Percentiles rank a stretch among this genome's conserved stretches.
Evolutionary conservation across 306 rosid genomes (phyloP).

Genomic region (Citrullus colocynthis): DNA sequence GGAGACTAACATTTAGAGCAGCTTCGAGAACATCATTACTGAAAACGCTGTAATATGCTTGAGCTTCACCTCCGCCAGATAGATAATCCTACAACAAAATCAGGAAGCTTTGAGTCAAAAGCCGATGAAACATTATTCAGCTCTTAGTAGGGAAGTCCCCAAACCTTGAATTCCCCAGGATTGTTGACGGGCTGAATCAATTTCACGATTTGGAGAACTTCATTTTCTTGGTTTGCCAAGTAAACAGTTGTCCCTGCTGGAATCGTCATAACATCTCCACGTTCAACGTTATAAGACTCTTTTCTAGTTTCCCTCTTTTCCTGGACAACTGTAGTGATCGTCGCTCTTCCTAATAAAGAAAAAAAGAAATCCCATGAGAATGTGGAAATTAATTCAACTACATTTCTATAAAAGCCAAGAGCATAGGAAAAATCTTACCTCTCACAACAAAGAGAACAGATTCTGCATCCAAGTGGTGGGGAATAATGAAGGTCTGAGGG

Average conservation of each 20-base stretch:
- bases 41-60: slow-evolving; percentile 24
- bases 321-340: slow-evolving; percentile 14
- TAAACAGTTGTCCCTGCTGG: slow-evolving; percentile 22
- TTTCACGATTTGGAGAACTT: slow-evolving; percentile 18
- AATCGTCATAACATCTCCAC: slow-evolving; percentile 17
- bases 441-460: slow-evolving; percentile 10
- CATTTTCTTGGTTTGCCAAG: slow-evolving; percentile 19
- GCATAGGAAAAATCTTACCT: slow-evolving; percentile 7
- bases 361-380: not conserved
- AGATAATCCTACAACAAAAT: slow-evolving; percentile 18
- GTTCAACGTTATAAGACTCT: slow-evolving; percentile 23
- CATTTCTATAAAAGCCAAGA: not conserved
- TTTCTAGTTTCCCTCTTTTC: slow-evolving; percentile 23
- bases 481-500: slow-evolving; percentile 28
- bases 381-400: not conserved
- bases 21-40: slow-evolving; percentile 25
- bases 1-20: slow-evolving; percentile 18
- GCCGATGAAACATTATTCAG: not conserved
- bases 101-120: not conserved
- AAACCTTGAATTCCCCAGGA: slow-evolving; percentile 29
- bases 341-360: slow-evolving; percentile 21
- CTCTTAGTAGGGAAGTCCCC: not conserved
- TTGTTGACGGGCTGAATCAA: slow-evolving; percentile 23
- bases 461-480: slow-evolving; percentile 37
- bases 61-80: slow-evolving; percentile 18